These are phyloP conservation scores for Vinca major DNA, from an alignment of 305 asterid species.

Conservation along the genomic window DNA sequence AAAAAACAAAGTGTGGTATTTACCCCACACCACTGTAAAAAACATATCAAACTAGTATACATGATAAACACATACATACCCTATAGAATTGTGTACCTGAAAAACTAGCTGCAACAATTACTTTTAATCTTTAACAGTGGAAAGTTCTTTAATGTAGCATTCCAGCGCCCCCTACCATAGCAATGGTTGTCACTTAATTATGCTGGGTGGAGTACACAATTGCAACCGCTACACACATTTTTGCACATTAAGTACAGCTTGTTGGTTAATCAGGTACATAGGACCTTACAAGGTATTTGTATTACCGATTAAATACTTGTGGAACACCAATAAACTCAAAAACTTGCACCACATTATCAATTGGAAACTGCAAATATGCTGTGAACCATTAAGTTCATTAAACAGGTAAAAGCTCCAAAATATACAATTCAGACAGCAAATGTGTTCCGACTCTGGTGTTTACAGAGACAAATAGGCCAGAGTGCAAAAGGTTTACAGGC, in stretches of 20 bases:
- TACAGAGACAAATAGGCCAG: not conserved
- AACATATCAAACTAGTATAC: no score
- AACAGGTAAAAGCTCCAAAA: not conserved
- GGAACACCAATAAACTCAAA: not conserved
- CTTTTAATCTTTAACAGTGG: no score
- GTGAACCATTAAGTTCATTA: not conserved
- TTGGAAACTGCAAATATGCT: not conserved
- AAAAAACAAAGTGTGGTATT: no score
- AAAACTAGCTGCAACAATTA: no score
- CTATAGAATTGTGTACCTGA: no score
- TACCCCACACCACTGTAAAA: no score
- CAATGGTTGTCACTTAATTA: no score
- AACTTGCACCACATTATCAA: not conserved
- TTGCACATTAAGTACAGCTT: not conserved
- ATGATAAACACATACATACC: no score
- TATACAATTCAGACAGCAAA: not conserved
- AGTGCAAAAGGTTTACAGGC: constrained; percentile 8
- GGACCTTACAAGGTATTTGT: not conserved
- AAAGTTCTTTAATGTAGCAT: no score
- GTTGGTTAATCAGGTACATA: not conserved
- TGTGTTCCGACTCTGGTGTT: not conserved
- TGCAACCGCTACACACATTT: not conserved
- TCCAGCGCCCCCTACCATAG: no score
- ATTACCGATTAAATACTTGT: no score
- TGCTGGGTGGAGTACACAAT: no score